These are phyloP conservation scores for Mycena latifolia DNA, from an alignment of 768 basidiomycete genomes.

Conservation along the genomic window DNA sequence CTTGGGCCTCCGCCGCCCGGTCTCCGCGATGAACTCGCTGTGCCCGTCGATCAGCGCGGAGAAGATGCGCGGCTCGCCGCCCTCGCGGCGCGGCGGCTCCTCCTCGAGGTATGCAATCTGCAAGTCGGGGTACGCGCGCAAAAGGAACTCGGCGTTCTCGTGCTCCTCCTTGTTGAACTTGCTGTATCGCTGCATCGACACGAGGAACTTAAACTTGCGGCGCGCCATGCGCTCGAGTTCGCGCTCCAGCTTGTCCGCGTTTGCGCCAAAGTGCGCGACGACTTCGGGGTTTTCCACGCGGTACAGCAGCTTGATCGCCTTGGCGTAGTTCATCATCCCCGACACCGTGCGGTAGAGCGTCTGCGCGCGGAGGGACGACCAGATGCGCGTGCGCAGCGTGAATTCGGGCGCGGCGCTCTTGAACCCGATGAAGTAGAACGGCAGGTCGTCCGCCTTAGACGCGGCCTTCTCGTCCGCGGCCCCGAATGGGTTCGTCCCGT, in stretches of 20 bases:
- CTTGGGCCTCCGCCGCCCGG: constrained; percentile 91
- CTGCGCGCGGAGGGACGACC: constrained; percentile 98
- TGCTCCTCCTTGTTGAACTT: constrained; percentile 99
- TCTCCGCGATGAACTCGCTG: constrained; percentile 93
- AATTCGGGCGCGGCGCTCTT: constrained; percentile 99
- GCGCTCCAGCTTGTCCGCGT: constrained; percentile 95
- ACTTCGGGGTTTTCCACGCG: constrained; percentile 99
- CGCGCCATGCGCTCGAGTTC: constrained; percentile 98
- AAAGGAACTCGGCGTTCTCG: constrained; percentile 97
- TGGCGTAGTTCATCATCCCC: constrained; percentile 99
- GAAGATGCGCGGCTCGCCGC: constrained; percentile 95
- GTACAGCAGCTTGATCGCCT: constrained; percentile 98
- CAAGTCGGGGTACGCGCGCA: constrained; percentile 97
- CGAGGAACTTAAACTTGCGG: constrained; percentile 98
- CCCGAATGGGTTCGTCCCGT: constrained; percentile 73
- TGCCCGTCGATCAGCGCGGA: constrained; percentile 98
- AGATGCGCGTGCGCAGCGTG: constrained; percentile 97
- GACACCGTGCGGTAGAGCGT: constrained; percentile 99
- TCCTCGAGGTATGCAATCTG: constrained; percentile 99
- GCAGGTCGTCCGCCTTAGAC: constrained; percentile 91
- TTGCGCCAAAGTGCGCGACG: constrained; percentile 97
- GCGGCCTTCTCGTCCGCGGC: constrained; percentile 76
- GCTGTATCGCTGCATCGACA: constrained; percentile 99
- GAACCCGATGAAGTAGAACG: constrained; percentile 99
- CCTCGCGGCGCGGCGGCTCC: constrained; percentile 93